Evolutionary conservation across 2,329 filamentous ascomycete genomes (phyloP).

Genomic region (Neofusicoccum ribis): DNA sequence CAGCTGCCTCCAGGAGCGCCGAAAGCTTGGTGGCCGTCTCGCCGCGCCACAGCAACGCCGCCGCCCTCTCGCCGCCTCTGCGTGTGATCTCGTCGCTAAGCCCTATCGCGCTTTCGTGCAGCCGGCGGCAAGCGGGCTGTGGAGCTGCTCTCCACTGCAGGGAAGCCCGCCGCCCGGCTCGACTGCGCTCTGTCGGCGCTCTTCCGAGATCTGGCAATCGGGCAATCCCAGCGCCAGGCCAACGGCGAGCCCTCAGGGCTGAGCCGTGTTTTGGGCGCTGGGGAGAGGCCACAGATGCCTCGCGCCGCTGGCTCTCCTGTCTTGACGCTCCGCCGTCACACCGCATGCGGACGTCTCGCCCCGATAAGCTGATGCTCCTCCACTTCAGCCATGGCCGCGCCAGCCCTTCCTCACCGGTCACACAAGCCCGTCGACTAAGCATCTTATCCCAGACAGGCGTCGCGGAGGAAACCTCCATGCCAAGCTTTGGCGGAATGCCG

Average conservation of each 20-base stretch:
- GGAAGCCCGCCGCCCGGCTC: not conserved
- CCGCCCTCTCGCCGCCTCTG: not conserved
- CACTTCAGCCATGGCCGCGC: not conserved
- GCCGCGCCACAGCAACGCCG: not conserved
- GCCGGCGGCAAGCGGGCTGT: not conserved
- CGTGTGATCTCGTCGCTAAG: conserved; percentile 11
- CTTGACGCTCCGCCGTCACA: not conserved
- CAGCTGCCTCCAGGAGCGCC: not conserved
- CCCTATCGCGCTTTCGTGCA: not conserved
- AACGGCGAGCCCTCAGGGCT: conserved; percentile 3
- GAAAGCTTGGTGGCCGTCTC: not conserved
- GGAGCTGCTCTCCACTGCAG: conserved; percentile 1
- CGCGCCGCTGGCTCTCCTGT: not conserved
- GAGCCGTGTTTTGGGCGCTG: not conserved
- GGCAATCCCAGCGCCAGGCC: not conserved
- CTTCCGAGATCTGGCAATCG: conserved; percentile 1
- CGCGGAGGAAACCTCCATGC: not conserved
- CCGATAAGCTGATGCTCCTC: conserved; percentile 11
- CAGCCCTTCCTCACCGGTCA: not conserved
- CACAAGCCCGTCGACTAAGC: not conserved
- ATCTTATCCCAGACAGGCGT: not conserved
- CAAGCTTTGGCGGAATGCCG: not conserved
- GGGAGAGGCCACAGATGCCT: not conserved
- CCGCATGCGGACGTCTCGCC: not conserved
- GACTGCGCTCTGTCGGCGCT: not conserved